Conservation (phyloP, 306 rosid species). For the Trifolium subterraneum region DNA sequence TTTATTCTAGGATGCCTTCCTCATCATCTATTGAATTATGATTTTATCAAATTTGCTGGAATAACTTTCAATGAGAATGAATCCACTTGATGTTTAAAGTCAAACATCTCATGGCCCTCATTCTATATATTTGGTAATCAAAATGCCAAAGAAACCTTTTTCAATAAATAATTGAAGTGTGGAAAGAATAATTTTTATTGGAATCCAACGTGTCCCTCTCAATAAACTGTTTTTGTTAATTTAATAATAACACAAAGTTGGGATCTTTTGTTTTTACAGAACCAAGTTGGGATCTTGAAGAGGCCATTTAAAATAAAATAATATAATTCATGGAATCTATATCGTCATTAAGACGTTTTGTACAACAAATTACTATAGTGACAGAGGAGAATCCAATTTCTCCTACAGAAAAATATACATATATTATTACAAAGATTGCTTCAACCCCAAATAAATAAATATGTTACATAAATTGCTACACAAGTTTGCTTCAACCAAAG, state of each 20-base stretch:
- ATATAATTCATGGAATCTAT: neutral
- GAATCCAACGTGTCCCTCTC: neutral
- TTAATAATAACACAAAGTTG: neutral
- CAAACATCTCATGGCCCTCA: conserved; percentile 15
- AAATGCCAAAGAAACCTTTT: neutral
- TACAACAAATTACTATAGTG: neutral
- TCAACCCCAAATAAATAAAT: conserved; percentile 40
- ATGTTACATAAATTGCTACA: conserved; percentile 13
- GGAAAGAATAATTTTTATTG: neutral
- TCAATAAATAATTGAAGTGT: neutral
- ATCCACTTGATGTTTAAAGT: neutral
- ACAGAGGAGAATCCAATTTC: conserved; percentile 36
- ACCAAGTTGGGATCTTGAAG: conserved; percentile 12
- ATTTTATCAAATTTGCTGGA: neutral
- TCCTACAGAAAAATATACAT: conserved; percentile 28
- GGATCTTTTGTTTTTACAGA: neutral
- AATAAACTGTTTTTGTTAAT: neutral
- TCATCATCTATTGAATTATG: neutral
- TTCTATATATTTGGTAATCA: neutral
- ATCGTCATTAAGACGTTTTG: neutral
- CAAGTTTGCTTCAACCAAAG: neutral
- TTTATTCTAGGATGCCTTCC: neutral
- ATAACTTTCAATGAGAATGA: neutral
- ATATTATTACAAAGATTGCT: conserved; percentile 26
- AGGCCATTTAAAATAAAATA: conserved; percentile 4